A percentile compares a stretch with the other conserved stretches of the same genome.
Evolutionary conservation across 116 monocot genomes (phyloP).

Genomic region (Dioscorea cayenensis): DNA sequence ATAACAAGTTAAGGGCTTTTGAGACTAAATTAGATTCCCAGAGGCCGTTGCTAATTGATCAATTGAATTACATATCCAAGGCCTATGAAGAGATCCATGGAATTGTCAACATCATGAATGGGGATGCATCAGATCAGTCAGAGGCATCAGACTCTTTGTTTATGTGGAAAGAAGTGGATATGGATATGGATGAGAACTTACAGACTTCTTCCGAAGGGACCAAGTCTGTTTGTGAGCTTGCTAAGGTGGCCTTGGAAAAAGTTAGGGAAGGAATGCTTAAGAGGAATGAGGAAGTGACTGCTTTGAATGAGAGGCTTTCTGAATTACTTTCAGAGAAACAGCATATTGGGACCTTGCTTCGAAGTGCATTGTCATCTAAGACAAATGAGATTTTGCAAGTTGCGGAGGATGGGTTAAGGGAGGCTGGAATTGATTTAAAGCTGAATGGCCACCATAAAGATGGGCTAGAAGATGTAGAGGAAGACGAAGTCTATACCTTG

Average conservation of each 20-base stretch:
- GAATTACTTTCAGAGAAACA: conserved; percentile 70
- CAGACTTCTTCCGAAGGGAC: conserved; percentile 45
- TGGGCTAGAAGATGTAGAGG: conserved; percentile 15
- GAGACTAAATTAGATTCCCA: conserved; percentile 56
- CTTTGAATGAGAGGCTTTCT: conserved; percentile 38
- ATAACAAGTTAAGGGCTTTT: conserved; percentile 44
- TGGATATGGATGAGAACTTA: conserved; percentile 61
- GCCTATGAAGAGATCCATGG: conserved; percentile 39
- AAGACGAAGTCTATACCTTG: conserved; percentile 90
- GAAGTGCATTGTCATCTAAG: conserved; percentile 75
- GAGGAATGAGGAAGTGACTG: conserved; percentile 29
- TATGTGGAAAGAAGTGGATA: conserved; percentile 66
- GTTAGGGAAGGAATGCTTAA: conserved; percentile 37
- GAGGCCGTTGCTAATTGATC: conserved; percentile 62
- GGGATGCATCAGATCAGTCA: conserved; percentile 18
- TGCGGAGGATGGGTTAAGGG: conserved; percentile 75
- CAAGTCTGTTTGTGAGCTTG: conserved; percentile 46
- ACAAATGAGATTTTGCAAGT: conserved; percentile 63
- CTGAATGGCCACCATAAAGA: conserved; percentile 25
- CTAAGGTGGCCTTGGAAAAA: conserved; percentile 51
- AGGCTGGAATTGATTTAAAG: conserved; percentile 70
- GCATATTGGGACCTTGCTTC: conserved; percentile 79
- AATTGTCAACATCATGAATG: conserved; percentile 28
- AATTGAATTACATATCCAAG: conserved; percentile 62
- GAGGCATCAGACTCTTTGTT: conserved; percentile 56